A percentile compares a stretch with the other conserved stretches of the same genome.
Evolutionary conservation across 2,329 filamentous ascomycete species (phyloP).

Genomic region (Cryphonectria radicalis): DNA sequence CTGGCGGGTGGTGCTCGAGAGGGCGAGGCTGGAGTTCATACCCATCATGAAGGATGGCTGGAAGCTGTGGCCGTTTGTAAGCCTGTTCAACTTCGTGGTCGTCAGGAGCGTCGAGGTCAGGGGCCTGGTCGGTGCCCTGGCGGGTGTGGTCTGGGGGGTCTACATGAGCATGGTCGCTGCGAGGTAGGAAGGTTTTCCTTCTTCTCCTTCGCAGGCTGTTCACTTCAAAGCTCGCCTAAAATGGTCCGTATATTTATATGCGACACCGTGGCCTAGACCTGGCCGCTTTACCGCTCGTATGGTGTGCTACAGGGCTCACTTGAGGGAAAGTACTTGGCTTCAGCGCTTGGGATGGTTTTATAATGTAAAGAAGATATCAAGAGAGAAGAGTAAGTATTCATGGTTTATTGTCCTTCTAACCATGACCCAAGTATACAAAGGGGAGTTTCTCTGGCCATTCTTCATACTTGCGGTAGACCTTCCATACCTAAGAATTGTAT

Average conservation of each 20-base stretch:
- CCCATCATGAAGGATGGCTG: slow-evolving; percentile 70
- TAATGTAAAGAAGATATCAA: no score
- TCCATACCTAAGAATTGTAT: no score
- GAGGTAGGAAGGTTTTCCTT: not conserved
- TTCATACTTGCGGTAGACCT: no score
- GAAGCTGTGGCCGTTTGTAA: slow-evolving; percentile 72
- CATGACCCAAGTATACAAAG: no score
- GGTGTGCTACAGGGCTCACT: no score
- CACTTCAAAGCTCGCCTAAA: not conserved
- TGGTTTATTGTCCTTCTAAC: no score
- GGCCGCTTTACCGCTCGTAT: not conserved
- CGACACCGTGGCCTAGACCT: not conserved
- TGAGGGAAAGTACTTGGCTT: no score
- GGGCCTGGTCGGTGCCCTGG: slow-evolving; percentile 68
- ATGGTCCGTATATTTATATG: not conserved
- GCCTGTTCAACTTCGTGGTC: slow-evolving; percentile 66
- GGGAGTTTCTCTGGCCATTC: no score
- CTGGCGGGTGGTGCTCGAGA: slow-evolving; percentile 48
- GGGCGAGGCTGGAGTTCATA: slow-evolving; percentile 61
- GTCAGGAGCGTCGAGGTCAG: slow-evolving; percentile 68
- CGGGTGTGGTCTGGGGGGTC: slow-evolving; percentile 72
- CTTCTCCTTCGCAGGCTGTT: no score
- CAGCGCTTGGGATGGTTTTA: no score
- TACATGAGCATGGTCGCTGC: slow-evolving; percentile 67
- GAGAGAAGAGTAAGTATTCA: no score